Conservation (phyloP, 2,329 filamentous ascomycete species). For the Colletotrichum sp. region DNA sequence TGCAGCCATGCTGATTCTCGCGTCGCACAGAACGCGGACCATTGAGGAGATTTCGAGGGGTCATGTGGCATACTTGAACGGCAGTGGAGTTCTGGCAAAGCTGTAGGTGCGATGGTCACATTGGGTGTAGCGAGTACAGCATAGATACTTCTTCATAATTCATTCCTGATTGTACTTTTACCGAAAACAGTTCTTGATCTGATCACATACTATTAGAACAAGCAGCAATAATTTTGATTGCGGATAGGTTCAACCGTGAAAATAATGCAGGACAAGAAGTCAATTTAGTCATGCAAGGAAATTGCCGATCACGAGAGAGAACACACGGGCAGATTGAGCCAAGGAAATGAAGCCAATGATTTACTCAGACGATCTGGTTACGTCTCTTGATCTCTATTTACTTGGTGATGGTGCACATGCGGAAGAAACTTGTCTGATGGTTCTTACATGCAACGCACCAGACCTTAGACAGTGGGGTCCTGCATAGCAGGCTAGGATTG, state of each 20-base stretch:
- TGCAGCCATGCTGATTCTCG: background rate
- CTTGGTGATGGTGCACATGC: background rate
- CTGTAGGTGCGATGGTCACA: background rate
- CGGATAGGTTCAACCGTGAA: rapidly evolving
- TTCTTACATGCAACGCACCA: background rate
- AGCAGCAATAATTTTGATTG: background rate
- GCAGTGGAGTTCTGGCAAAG: conserved; percentile 22
- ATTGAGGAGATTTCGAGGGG: conserved; percentile 17
- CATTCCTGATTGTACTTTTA: background rate
- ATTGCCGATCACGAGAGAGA: background rate
- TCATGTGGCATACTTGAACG: conserved; percentile 14
- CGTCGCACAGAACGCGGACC: conserved; percentile 20
- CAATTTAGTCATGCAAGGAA: background rate
- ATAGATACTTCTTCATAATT: background rate
- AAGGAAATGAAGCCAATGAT: background rate
- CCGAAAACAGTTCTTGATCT: background rate
- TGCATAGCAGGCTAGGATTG: background rate
- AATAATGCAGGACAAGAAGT: background rate
- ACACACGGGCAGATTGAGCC: background rate
- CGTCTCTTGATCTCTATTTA: background rate
- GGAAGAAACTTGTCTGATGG: background rate
- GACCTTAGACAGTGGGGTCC: background rate
- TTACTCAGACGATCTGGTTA: background rate
- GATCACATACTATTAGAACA: background rate
- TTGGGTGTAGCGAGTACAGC: background rate